Evolutionary conservation across 352 stramenopile species (phyloP).

Genomic region (Globisporangium mamillatum): DNA sequence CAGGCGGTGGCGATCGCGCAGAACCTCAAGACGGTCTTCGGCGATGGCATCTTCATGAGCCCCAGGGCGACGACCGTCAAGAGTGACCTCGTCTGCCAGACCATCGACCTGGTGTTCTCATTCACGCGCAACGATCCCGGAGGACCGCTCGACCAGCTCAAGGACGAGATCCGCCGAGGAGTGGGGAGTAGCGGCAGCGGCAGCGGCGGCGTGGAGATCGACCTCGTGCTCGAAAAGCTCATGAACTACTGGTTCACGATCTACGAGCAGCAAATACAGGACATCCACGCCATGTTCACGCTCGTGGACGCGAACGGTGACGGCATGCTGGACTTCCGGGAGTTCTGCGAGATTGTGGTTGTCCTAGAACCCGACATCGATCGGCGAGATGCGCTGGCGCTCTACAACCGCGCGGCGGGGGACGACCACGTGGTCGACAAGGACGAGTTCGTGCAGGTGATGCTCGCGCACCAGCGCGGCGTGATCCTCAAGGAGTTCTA

Average conservation of each 20-base stretch:
- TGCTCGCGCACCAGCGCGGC: slow-evolving; percentile 68
- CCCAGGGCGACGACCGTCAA: slow-evolving; percentile 47
- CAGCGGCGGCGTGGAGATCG: slow-evolving; percentile 45
- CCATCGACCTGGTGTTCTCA: slow-evolving; percentile 76
- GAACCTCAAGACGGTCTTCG: slow-evolving; percentile 66
- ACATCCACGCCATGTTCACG: slow-evolving; percentile 73
- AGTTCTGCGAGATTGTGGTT: slow-evolving; percentile 67
- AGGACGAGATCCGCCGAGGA: slow-evolving; percentile 44
- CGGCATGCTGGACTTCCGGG: slow-evolving; percentile 65
- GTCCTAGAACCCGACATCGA: slow-evolving; percentile 66
- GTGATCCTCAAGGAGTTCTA: slow-evolving; percentile 70
- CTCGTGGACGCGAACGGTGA: slow-evolving; percentile 70
- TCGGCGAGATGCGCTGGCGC: slow-evolving; percentile 45
- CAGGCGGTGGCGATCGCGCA: slow-evolving; percentile 64
- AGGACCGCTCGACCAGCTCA: slow-evolving; percentile 40
- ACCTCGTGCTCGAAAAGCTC: slow-evolving; percentile 69
- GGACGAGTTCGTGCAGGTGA: slow-evolving; percentile 73
- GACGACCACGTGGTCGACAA: slow-evolving; percentile 81
- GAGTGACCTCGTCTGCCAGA: slow-evolving; percentile 58
- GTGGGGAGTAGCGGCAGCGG: not conserved
- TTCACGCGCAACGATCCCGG: slow-evolving; percentile 46
- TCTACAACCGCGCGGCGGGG: slow-evolving; percentile 65
- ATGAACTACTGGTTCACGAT: slow-evolving; percentile 79
- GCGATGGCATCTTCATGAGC: slow-evolving; percentile 65
- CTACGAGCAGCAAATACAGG: slow-evolving; percentile 73